Conservation (phyloP, 2,329 filamentous ascomycete species). For the Trichoderma afroharzianum region DNA sequence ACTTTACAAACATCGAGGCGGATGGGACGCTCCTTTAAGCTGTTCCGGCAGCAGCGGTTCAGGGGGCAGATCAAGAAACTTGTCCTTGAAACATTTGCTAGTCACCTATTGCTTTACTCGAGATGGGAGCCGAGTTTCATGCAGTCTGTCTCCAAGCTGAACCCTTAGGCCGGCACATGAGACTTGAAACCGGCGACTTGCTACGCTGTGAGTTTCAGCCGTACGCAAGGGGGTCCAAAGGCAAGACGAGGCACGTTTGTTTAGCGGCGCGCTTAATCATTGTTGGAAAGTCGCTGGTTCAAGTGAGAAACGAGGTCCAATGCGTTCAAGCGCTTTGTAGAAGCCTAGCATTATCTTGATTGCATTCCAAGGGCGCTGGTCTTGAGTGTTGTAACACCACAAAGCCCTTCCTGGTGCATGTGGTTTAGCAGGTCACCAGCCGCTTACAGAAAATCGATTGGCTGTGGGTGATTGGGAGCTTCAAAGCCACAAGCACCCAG, state of each 20-base stretch:
- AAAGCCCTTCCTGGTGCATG: background rate
- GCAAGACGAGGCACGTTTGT: background rate
- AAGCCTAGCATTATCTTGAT: background rate
- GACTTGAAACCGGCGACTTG: background rate
- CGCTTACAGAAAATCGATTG: background rate
- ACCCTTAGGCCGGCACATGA: background rate
- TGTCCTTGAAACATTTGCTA: background rate
- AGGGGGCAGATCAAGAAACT: background rate
- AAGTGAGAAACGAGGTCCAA: background rate
- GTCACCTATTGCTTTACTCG: background rate
- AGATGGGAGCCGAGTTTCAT: background rate
- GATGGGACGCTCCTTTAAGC: background rate
- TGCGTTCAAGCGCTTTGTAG: background rate
- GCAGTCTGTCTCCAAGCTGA: background rate
- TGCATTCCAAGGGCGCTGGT: background rate
- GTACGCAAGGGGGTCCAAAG: background rate
- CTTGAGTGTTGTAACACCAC: background rate
- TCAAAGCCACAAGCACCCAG: background rate
- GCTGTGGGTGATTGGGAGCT: background rate
- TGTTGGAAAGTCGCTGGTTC: background rate
- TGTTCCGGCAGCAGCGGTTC: background rate
- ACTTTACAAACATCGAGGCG: background rate
- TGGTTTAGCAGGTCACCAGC: background rate
- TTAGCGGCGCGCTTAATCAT: background rate
- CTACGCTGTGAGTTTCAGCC: background rate